Percentiles rank a stretch among this genome's conserved stretches.
Conservation (phyloP, 176 grass and related monocot genomes). For the Chrysopogon serrulatus region DNA sequence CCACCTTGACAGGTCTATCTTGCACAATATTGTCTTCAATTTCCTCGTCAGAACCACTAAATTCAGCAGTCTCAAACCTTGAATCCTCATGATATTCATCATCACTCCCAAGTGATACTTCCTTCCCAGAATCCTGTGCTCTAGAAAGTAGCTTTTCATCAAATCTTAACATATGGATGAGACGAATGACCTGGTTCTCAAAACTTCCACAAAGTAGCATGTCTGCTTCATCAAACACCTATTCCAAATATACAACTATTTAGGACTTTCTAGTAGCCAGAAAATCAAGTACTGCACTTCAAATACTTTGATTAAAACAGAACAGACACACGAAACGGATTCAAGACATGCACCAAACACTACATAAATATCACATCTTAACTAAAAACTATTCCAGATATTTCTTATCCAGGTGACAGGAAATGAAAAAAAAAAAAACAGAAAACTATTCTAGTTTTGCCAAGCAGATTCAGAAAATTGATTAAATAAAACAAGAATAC, state of each 20-base stretch:
- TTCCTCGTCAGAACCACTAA: conserved; percentile 41
- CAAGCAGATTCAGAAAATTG: neutral
- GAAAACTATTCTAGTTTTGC: neutral
- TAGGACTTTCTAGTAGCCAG: neutral
- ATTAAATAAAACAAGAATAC: neutral
- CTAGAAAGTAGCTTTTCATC: conserved; percentile 86
- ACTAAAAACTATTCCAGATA: neutral
- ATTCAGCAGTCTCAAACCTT: conserved; percentile 14
- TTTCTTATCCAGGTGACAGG: neutral
- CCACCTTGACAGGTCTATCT: conserved; percentile 28
- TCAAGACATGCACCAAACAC: conserved; percentile 3
- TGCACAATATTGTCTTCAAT: conserved; percentile 28
- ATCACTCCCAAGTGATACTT: conserved; percentile 1
- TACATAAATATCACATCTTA: neutral
- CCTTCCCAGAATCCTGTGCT: conserved; percentile 38
- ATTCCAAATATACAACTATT: conserved; percentile 33
- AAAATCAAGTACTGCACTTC: neutral
- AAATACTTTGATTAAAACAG: conserved; percentile 2
- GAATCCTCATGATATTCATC: conserved; percentile 35
- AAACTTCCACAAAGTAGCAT: conserved; percentile 99
- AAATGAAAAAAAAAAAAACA: neutral
- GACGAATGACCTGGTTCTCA: conserved; percentile 84
- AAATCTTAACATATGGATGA: conserved; percentile 95
- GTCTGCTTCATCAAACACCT: conserved; percentile 99
- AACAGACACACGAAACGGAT: neutral